Evolutionary conservation across 2,329 filamentous ascomycete genomes (phyloP).

Genomic region (Talaromyces sp.): DNA sequence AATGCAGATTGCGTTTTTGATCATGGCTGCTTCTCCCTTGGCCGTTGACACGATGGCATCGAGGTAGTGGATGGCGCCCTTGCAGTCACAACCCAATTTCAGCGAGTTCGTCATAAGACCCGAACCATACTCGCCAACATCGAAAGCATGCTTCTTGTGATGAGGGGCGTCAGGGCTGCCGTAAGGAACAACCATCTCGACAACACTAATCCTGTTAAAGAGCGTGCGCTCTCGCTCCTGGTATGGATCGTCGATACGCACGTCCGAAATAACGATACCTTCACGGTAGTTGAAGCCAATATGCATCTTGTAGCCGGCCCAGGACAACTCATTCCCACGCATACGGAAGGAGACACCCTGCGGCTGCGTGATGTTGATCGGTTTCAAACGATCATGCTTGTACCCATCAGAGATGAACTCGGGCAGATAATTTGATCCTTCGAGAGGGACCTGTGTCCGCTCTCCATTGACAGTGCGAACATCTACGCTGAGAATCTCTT

Average conservation of each 20-base stretch:
- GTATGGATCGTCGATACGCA: constrained; percentile 71
- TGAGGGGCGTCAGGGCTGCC: constrained; percentile 48
- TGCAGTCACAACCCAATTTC: constrained; percentile 59
- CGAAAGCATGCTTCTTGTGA: constrained; percentile 48
- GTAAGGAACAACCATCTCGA: constrained; percentile 90
- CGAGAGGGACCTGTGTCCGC: constrained; percentile 67
- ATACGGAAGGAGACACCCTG: constrained; percentile 84
- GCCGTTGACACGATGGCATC: constrained; percentile 80
- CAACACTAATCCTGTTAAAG: constrained; percentile 84
- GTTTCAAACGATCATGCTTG: constrained; percentile 71
- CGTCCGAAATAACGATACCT: constrained; percentile 84
- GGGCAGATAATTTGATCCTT: constrained; percentile 53
- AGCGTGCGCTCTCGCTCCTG: constrained; percentile 41
- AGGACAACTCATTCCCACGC: constrained; percentile 69
- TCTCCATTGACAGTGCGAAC: constrained; percentile 70
- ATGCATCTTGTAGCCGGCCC: constrained; percentile 93
- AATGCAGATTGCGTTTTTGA: constrained; percentile 93
- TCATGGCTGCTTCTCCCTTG: constrained; percentile 67
- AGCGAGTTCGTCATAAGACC: constrained; percentile 50
- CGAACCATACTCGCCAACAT: constrained; percentile 46
- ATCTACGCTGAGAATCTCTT: constrained; percentile 77
- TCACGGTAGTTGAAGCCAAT: constrained; percentile 94
- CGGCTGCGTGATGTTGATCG: constrained; percentile 81
- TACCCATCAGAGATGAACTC: constrained; percentile 72
- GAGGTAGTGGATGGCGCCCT: constrained; percentile 86